Conservation (phyloP, 73 alveolate genomes). For the Paraurostyla sp. region DNA sequence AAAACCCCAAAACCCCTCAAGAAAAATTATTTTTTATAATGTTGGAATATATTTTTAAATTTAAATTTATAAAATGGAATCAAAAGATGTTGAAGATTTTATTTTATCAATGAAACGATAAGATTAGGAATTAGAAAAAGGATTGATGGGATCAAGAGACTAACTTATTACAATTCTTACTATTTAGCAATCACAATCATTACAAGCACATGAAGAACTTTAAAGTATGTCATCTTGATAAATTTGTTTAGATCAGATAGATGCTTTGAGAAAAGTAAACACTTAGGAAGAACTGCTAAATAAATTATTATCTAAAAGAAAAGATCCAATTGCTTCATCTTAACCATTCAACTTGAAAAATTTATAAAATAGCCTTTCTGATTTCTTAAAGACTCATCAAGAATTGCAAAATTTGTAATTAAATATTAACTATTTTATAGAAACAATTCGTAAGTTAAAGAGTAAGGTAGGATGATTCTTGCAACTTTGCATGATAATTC, state of each 20-base stretch:
- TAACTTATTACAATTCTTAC: too few species aligned
- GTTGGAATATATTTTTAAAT: too few species aligned
- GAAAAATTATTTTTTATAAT: too few species aligned
- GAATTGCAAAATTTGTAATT: not conserved
- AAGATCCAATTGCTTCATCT: not conserved
- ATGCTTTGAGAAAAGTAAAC: not conserved
- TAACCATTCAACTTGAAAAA: not conserved
- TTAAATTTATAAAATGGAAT: too few species aligned
- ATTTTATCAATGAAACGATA: too few species aligned
- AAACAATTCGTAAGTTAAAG: not conserved
- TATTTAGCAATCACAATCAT: too few species aligned
- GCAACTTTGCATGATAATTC: not conserved
- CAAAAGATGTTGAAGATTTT: too few species aligned
- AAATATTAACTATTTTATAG: not conserved
- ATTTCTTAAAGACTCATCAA: not conserved
- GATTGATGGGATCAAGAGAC: too few species aligned
- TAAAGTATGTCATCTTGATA: not conserved
- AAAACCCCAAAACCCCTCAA: too few species aligned
- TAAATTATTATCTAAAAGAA: not conserved
- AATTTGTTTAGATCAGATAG: not conserved
- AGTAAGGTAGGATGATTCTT: not conserved
- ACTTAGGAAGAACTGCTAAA: not conserved
- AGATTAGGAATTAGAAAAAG: too few species aligned
- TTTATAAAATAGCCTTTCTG: not conserved
- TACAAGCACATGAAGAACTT: not conserved